Percentiles rank a stretch among this genome's conserved stretches.
phyloP scores from a whole-genome alignment of 73 alveolate species.

The Effrenium voratum region DNA sequence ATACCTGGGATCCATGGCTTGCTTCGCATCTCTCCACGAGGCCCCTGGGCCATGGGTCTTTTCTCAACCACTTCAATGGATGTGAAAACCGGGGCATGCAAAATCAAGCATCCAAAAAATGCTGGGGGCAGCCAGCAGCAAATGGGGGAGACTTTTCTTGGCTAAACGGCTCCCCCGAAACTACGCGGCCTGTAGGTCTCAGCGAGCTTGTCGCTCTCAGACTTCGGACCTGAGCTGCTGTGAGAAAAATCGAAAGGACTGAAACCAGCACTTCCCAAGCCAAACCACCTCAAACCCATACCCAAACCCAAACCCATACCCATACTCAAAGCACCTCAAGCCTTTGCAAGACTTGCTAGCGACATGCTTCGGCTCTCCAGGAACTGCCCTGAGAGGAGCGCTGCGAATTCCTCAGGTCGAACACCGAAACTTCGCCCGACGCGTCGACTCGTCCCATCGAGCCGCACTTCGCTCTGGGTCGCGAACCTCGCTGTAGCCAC shows the following conservation, averaged over 20 bases:
- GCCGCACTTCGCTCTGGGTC: neutral
- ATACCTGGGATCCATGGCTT: constrained; percentile 11
- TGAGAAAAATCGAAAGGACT: too few species aligned
- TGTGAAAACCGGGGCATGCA: neutral
- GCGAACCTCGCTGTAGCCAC: constrained; percentile 50
- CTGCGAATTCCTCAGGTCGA: neutral
- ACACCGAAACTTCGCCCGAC: neutral
- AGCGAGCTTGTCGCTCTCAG: too few species aligned
- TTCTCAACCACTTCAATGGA: too few species aligned
- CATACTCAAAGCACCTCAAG: neutral
- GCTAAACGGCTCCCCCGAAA: neutral
- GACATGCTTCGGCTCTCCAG: neutral
- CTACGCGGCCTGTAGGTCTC: neutral
- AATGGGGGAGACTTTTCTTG: neutral
- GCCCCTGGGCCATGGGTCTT: too few species aligned
- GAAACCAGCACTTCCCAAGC: too few species aligned
- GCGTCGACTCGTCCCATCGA: neutral
- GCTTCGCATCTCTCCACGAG: too few species aligned
- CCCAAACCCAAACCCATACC: neutral
- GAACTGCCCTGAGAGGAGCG: neutral
- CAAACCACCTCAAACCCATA: too few species aligned
- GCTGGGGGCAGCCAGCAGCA: neutral
- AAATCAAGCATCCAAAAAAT: neutral
- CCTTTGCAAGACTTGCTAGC: neutral
- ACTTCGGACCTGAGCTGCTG: too few species aligned